These are phyloP conservation scores for Leishmania gerbilli DNA, from an alignment of 208 protist species.

Conservation along the genomic window DNA sequence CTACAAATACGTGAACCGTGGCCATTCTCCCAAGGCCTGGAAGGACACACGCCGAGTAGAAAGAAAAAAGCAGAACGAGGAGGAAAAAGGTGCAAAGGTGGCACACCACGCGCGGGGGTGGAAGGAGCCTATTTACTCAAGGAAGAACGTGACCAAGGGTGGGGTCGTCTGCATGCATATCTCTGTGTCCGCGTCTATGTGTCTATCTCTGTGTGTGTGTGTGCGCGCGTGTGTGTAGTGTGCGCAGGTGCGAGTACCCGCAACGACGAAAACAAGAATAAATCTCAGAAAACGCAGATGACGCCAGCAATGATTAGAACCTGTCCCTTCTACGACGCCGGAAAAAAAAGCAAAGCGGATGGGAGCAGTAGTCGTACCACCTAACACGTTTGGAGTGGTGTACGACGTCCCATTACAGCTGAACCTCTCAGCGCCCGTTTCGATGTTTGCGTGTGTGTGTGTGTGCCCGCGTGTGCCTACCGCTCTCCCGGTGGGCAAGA, in stretches of 20 bases:
- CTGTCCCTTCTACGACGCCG: not conserved
- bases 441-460: not conserved
- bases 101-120: not conserved
- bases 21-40: constrained; percentile 29
- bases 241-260: not conserved
- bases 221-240: not conserved
- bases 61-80: not conserved
- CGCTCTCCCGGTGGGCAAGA: not conserved
- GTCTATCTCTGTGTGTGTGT: not conserved
- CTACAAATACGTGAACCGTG: constrained; percentile 78
- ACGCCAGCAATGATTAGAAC: not conserved
- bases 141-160: not conserved
- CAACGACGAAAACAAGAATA: not conserved
- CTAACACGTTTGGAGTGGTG: not conserved
- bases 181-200: not conserved
- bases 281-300: not conserved
- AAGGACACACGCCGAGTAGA: not conserved
- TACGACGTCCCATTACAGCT: not conserved
- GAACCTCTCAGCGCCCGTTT: not conserved
- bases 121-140: not conserved
- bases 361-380: not conserved
- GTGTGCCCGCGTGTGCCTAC: not conserved
- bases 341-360: not conserved
- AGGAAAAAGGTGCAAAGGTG: not conserved
- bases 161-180: not conserved